Evolutionary conservation across 2,329 filamentous ascomycete genomes (phyloP).

Genomic region (Aspergillus persii): DNA sequence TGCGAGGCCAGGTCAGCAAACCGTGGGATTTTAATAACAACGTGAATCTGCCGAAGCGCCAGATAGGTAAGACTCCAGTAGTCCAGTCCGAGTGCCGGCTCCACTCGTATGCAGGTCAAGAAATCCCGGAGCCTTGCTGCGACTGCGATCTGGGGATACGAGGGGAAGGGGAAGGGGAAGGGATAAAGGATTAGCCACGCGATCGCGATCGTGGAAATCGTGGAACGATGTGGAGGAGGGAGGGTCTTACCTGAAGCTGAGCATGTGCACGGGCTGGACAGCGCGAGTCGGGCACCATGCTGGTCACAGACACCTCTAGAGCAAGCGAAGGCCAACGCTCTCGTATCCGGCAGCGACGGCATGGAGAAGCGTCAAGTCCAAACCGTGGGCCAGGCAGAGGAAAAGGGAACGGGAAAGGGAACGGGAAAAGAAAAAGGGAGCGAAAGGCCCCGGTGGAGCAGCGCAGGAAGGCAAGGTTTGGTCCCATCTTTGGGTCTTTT

Average conservation of each 20-base stretch:
- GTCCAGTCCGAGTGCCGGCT: neutral
- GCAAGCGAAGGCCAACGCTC: slow-evolving; percentile 6
- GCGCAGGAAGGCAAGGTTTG: neutral
- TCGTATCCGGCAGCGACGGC: slow-evolving; percentile 10
- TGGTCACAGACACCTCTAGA: slow-evolving; percentile 14
- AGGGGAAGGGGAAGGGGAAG: too few relatives aligned
- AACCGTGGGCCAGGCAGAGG: too few relatives aligned
- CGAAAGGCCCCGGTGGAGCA: neutral
- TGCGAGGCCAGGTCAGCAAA: too few relatives aligned
- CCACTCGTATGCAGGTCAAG: neutral
- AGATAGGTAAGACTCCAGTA: too few relatives aligned
- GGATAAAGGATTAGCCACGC: neutral
- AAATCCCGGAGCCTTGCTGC: neutral
- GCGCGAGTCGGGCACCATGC: slow-evolving; percentile 33
- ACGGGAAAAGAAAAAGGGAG: neutral
- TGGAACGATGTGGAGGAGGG: neutral
- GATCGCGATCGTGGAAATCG: neutral
- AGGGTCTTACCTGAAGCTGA: slow-evolving; percentile 15
- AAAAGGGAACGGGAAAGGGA: too few relatives aligned
- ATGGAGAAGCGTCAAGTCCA: slow-evolving; percentile 4
- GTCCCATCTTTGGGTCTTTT: neutral
- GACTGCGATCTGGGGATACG: too few relatives aligned
- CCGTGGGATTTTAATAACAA: too few relatives aligned
- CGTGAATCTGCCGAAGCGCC: neutral
- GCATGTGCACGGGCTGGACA: slow-evolving; percentile 23